These are phyloP conservation scores for Acmispon strigosus DNA, from an alignment of 306 rosid species.

Conservation along the genomic window DNA sequence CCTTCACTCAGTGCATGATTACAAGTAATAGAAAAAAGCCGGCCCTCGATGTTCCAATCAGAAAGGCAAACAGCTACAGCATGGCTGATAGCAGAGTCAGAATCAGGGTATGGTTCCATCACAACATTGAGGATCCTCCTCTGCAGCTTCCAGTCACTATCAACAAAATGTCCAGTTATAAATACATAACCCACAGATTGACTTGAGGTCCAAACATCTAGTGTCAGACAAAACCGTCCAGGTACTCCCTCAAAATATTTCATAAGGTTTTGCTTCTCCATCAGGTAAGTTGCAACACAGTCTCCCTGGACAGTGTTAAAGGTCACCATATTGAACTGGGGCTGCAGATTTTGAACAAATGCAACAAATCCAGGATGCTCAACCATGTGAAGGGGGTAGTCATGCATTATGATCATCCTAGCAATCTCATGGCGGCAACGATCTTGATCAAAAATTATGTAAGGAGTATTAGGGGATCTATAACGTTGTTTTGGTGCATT, in stretches of 20 bases:
- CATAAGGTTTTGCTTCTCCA: constrained; percentile 60
- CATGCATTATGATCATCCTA: constrained; percentile 96
- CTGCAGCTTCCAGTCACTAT: constrained; percentile 83
- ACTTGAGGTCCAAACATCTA: constrained; percentile 76
- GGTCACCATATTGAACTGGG: constrained; percentile 82
- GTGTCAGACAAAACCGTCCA: constrained; percentile 81
- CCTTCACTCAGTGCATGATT: constrained; percentile 40
- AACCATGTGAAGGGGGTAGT: constrained; percentile 95
- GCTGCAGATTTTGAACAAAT: constrained; percentile 86
- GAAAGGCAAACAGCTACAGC: constrained; percentile 87
- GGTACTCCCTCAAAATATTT: constrained; percentile 67
- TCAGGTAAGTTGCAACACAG: constrained; percentile 80
- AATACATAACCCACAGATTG: constrained; percentile 86
- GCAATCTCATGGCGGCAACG: constrained; percentile 89
- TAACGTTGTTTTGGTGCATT: constrained; percentile 69
- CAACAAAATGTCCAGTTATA: constrained; percentile 83
- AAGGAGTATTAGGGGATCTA: constrained; percentile 58
- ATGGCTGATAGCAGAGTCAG: constrained; percentile 66
- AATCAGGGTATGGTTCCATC: constrained; percentile 92
- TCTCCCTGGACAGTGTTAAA: constrained; percentile 94
- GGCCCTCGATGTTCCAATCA: constrained; percentile 79
- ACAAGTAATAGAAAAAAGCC: constrained; percentile 71
- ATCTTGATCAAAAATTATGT: constrained; percentile 63
- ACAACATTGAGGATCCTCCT: constrained; percentile 82
- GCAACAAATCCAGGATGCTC: constrained; percentile 90